phyloP scores from a whole-genome alignment of 768 basidiomycete genomes.

The Amanita muscaria region DNA sequence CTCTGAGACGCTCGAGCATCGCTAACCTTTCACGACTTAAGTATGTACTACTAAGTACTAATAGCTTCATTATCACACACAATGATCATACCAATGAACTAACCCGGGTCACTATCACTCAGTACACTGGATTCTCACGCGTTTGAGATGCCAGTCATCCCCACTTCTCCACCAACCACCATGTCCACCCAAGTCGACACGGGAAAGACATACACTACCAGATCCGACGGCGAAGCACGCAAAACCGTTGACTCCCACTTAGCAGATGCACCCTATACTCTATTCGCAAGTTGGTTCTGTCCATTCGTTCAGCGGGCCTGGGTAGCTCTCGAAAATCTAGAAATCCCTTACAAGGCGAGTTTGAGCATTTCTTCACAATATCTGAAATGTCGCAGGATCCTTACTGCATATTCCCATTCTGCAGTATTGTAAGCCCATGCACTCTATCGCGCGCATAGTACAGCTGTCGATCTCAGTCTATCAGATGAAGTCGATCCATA shows the following conservation, averaged over 20 bases:
- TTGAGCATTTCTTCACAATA: background rate
- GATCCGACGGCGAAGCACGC: constrained; percentile 42
- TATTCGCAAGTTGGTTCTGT: constrained; percentile 70
- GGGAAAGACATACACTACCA: constrained; percentile 26
- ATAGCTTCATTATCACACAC: no score
- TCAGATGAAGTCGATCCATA: constrained; percentile 77
- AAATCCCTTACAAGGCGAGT: constrained; percentile 60
- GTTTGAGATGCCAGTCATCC: no score
- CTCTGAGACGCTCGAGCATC: no score
- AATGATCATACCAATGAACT: no score
- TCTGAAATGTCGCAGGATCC: no score
- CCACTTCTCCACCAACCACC: no score
- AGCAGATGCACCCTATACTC: constrained; percentile 42
- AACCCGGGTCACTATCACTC: no score
- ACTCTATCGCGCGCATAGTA: background rate
- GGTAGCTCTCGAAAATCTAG: constrained; percentile 65
- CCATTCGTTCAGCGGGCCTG: constrained; percentile 80
- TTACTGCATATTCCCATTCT: background rate
- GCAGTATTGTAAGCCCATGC: constrained; percentile 14
- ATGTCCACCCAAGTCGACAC: no score
- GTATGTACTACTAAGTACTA: no score
- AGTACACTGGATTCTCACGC: no score
- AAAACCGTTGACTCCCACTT: constrained; percentile 44
- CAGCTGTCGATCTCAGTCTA: background rate
- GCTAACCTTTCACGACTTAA: no score